Percentiles rank a stretch among this genome's conserved stretches.
These are phyloP conservation scores for Isochrysis galbana DNA, from an alignment of 78 protist species.

Conservation along the genomic window DNA sequence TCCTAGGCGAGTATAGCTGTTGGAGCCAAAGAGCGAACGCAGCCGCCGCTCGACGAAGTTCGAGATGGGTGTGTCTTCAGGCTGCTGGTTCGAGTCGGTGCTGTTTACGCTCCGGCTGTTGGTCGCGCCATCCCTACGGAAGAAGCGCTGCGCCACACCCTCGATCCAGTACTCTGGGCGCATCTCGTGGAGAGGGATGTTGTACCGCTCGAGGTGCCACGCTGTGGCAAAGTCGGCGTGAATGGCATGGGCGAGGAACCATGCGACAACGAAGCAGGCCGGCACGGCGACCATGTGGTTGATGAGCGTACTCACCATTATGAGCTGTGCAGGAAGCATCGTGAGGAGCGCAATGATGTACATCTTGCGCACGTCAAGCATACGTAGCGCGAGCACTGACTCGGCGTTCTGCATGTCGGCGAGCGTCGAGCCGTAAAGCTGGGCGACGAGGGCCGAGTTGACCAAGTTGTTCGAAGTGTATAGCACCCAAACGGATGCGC, in stretches of 20 bases:
- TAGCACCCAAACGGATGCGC: not conserved
- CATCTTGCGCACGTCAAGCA: not conserved
- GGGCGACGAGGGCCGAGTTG: not conserved
- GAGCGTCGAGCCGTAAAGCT: not conserved
- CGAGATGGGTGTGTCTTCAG: not conserved
- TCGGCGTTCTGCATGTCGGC: not conserved
- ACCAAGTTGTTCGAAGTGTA: not conserved
- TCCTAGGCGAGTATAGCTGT: too few species aligned
- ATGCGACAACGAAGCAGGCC: not conserved
- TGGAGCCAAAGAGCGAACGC: not conserved
- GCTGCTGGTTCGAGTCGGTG: not conserved
- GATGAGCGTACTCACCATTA: not conserved
- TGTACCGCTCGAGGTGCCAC: not conserved
- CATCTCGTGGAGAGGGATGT: not conserved
- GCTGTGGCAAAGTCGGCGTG: conserved; percentile 7
- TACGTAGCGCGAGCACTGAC: not conserved
- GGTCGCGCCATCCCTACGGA: not conserved
- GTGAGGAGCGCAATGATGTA: not conserved
- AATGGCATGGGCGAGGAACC: not conserved
- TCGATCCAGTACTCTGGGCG: not conserved
- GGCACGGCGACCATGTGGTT: not conserved
- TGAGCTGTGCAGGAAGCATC: not conserved
- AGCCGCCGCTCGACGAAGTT: not conserved
- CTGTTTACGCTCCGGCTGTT: not conserved
- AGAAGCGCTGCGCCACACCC: not conserved